Evolutionary conservation across 768 basidiomycete species (phyloP).

Genomic region (Pulveroboletus ravenelii): DNA sequence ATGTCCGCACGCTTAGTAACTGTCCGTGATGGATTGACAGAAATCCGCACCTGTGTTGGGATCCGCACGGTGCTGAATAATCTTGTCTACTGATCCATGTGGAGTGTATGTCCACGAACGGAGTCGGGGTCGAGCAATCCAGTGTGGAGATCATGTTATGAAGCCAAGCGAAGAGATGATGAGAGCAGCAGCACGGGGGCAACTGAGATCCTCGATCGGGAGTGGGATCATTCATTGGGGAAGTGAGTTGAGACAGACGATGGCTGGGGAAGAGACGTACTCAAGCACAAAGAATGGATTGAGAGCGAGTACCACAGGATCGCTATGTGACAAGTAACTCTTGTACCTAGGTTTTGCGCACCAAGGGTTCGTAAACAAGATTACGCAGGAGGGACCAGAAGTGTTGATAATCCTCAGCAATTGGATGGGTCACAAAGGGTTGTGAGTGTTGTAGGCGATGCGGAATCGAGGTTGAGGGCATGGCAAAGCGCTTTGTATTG

Average conservation of each 20-base stretch:
- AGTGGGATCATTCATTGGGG: conserved; percentile 81
- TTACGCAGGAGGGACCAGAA: neutral
- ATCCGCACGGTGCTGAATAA: conserved; percentile 90
- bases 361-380: neutral
- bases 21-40: neutral
- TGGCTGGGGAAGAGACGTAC: conserved; percentile 41
- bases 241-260: neutral
- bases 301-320: conserved; percentile 89
- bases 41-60: conserved; percentile 67
- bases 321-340: conserved; percentile 82
- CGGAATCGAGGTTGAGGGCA: conserved; percentile 52
- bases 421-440: conserved; percentile 47
- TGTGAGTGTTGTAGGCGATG: conserved; percentile 43
- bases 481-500: conserved; percentile 64
- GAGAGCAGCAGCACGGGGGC: conserved; percentile 81
- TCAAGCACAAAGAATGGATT: conserved; percentile 98
- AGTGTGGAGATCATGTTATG: conserved; percentile 85
- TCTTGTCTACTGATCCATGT: conserved; percentile 92
- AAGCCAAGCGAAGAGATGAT: conserved; percentile 88
- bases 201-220: conserved; percentile 82
- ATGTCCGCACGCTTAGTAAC: neutral
- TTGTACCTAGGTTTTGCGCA: conserved; percentile 59
- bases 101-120: conserved; percentile 72
- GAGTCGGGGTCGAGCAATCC: conserved; percentile 79
- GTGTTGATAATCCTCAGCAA: too few species aligned